A percentile compares a stretch with the other conserved stretches of the same genome.
These are phyloP conservation scores for Volvox carteri DNA, from an alignment of 163 green algal genomes.

Conservation along the genomic window DNA sequence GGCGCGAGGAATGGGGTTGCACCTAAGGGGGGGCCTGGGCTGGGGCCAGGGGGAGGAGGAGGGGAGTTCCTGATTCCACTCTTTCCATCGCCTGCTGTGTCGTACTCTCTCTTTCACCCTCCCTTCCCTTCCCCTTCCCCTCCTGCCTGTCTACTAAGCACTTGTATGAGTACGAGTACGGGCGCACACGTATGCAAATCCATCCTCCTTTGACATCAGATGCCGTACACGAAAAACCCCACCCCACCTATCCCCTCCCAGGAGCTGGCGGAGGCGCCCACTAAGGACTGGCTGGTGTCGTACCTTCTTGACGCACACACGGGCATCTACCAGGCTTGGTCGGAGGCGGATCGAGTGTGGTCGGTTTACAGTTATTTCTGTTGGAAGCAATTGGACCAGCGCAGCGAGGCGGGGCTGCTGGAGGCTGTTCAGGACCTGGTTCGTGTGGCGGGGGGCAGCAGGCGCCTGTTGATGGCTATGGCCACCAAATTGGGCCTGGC, in stretches of 20 bases:
- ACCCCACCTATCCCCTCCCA: background rate
- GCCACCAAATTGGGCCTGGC: slow-evolving; percentile 19
- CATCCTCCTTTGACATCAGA: too few species aligned
- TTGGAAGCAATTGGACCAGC: slow-evolving; percentile 43
- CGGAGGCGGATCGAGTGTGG: slow-evolving; percentile 28
- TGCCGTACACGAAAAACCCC: too few species aligned
- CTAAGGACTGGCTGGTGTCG: slow-evolving; percentile 6
- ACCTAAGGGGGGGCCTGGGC: too few species aligned
- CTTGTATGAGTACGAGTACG: too few species aligned
- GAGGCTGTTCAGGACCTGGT: slow-evolving; percentile 42
- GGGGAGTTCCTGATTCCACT: too few species aligned
- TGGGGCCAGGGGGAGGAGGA: too few species aligned
- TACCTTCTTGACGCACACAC: slow-evolving; percentile 28
- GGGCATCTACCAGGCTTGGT: slow-evolving; percentile 37
- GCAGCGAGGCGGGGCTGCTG: background rate
- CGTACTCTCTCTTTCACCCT: too few species aligned
- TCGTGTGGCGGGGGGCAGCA: slow-evolving; percentile 16
- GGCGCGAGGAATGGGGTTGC: too few species aligned
- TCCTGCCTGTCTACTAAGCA: too few species aligned
- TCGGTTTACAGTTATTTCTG: slow-evolving; percentile 35
- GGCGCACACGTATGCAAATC: too few species aligned
- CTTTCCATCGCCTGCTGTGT: too few species aligned
- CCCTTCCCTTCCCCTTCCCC: too few species aligned
- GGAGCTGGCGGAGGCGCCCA: slow-evolving; percentile 42
- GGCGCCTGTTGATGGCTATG: slow-evolving; percentile 13